Percentiles rank a stretch among this genome's conserved stretches.
Conservation (phyloP, 208 protist genomes). For the Crithidia sp. region DNA sequence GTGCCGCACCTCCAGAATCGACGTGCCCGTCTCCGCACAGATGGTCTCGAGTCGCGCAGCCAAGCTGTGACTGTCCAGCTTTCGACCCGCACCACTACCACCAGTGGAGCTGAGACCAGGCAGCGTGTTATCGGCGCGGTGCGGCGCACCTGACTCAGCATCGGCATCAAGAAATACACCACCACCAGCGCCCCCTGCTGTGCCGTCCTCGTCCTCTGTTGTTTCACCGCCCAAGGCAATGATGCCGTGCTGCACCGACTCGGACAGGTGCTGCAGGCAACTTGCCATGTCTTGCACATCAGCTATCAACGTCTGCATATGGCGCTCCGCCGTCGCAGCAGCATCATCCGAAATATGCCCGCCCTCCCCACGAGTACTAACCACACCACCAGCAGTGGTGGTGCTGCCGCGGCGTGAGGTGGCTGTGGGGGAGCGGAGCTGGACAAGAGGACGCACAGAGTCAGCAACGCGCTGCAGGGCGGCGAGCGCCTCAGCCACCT, state of each 20-base stretch:
- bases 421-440: conserved; percentile 6
- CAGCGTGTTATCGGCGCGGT: not conserved
- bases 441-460: conserved; percentile 14
- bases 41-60: conserved; percentile 31
- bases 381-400: not conserved
- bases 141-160: conserved; percentile 3
- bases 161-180: not conserved
- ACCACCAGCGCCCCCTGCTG: not conserved
- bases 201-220: not conserved
- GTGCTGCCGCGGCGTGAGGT: not conserved
- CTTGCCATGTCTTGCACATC: conserved; percentile 31
- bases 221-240: conserved; percentile 24
- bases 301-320: conserved; percentile 15
- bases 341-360: not conserved
- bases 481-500: conserved; percentile 26
- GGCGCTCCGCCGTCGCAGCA: not conserved
- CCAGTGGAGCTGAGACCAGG: not conserved
- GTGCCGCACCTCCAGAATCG: conserved; percentile 42
- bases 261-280: conserved; percentile 29
- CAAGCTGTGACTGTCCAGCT: conserved; percentile 10
- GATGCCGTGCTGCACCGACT: conserved; percentile 37
- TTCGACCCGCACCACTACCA: not conserved
- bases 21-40: conserved; percentile 42
- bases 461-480: conserved; percentile 11
- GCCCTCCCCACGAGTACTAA: too few relatives aligned